Percentiles rank a stretch among this genome's conserved stretches.
Conservation (phyloP, 306 rosid genomes). For the Ziziphus jujuba region DNA sequence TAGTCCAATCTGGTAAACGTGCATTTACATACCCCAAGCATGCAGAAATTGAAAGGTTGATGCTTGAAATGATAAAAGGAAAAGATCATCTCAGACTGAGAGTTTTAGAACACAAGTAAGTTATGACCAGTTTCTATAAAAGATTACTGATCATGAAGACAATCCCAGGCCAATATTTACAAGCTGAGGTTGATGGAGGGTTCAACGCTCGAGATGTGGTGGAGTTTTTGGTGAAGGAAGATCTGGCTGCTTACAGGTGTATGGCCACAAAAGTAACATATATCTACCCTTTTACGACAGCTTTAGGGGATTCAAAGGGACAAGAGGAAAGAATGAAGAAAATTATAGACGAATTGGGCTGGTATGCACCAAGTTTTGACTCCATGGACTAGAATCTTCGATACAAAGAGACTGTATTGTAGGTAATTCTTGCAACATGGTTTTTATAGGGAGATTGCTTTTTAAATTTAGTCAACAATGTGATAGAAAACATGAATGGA, state of each 20-base stretch:
- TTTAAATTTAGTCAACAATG: neutral
- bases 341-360: slow-evolving; percentile 68
- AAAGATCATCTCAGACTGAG: neutral
- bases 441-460: neutral
- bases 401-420: neutral
- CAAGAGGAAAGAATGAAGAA: slow-evolving; percentile 77
- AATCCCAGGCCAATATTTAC: slow-evolving; percentile 65
- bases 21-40: neutral
- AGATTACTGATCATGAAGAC: slow-evolving; percentile 1
- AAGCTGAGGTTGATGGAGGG: slow-evolving; percentile 90
- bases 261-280: slow-evolving; percentile 83
- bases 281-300: slow-evolving; percentile 88
- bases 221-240: slow-evolving; percentile 88
- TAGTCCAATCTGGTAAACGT: no score
- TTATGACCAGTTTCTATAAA: neutral
- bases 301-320: slow-evolving; percentile 91
- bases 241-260: slow-evolving; percentile 69
- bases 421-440: neutral
- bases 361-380: slow-evolving; percentile 94
- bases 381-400: slow-evolving; percentile 43
- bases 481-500: neutral
- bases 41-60: neutral
- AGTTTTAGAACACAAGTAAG: neutral
- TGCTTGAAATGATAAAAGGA: neutral
- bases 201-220: slow-evolving; percentile 66